Evolutionary conservation across 371 early-diverging fungal genomes (phyloP).

Genomic region (Saksenaea oblongispora): DNA sequence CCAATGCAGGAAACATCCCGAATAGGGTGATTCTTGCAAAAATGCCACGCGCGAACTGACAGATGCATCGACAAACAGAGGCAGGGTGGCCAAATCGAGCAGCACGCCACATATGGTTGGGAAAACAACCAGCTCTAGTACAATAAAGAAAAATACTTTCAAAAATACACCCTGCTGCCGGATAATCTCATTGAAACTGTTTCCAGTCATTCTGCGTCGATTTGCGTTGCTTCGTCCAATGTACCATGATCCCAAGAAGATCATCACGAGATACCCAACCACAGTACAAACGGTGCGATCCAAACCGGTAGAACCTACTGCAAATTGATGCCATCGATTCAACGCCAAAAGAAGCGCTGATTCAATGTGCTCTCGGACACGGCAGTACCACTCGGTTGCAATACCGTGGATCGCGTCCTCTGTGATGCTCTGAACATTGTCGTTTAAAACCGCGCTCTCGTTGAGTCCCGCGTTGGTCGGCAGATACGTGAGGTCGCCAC

Average conservation of each 20-base stretch:
- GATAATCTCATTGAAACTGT: conserved; percentile 49
- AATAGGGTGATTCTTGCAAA: conserved; percentile 64
- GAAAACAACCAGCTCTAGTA: conserved; percentile 83
- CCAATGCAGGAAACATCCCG: conserved; percentile 85
- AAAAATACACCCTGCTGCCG: conserved; percentile 63
- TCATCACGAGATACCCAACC: conserved; percentile 50
- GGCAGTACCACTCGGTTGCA: background rate
- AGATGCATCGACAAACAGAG: conserved; percentile 70
- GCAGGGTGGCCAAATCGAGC: conserved; percentile 82
- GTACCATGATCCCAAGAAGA: conserved; percentile 53
- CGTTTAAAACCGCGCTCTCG: background rate
- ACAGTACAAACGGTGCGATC: conserved; percentile 52
- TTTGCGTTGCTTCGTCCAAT: conserved; percentile 28
- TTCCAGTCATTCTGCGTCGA: conserved; percentile 9
- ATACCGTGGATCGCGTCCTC: background rate
- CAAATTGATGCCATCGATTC: conserved; percentile 53
- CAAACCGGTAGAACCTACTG: conserved; percentile 37
- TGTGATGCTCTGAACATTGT: background rate
- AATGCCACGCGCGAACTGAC: conserved; percentile 61
- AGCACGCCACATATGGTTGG: conserved; percentile 87
- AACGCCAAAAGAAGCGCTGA: conserved; percentile 10
- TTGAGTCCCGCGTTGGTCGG: background rate
- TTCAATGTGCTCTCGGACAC: conserved; percentile 28
- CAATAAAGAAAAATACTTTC: conserved; percentile 79
- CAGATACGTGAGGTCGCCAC: background rate